Evolutionary conservation across 2,329 filamentous ascomycete species (phyloP).

Genomic region (Calonectria pauciramosa): DNA sequence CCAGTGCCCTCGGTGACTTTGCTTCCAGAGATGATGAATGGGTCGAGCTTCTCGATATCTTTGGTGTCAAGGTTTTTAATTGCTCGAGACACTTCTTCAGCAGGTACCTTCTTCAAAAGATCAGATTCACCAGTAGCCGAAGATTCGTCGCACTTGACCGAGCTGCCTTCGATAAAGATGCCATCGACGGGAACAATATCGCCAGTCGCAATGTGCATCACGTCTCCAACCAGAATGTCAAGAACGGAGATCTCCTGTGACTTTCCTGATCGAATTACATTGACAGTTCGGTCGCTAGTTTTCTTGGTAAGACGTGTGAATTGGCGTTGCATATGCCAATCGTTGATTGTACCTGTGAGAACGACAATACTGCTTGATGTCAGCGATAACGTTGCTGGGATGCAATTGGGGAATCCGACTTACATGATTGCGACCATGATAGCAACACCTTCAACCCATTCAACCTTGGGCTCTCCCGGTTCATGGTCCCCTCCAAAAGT

Average conservation of each 20-base stretch:
- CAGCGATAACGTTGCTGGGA: constrained; percentile 8
- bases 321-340: constrained; percentile 77
- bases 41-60: constrained; percentile 67
- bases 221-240: constrained; percentile 78
- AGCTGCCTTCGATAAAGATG: constrained; percentile 71
- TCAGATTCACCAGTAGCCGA: constrained; percentile 82
- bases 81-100: constrained; percentile 69
- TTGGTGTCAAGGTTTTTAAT: constrained; percentile 60
- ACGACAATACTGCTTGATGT: constrained; percentile 65
- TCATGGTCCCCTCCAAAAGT: constrained; percentile 67
- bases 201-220: constrained; percentile 77
- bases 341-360: constrained; percentile 73
- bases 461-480: constrained; percentile 66
- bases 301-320: constrained; percentile 73
- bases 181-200: constrained; percentile 80
- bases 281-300: constrained; percentile 76
- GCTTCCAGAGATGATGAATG: constrained; percentile 72
- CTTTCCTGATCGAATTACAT: constrained; percentile 76
- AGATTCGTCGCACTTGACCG: constrained; percentile 77
- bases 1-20: constrained; percentile 68
- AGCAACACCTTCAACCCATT: constrained; percentile 78
- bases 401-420: constrained; percentile 52
- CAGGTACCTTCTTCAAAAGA: constrained; percentile 75
- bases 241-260: constrained; percentile 74
- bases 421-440: constrained; percentile 73